These are phyloP conservation scores for Phyllosticta ampelicida DNA, from an alignment of 2,329 filamentous ascomycete genomes.

Conservation along the genomic window DNA sequence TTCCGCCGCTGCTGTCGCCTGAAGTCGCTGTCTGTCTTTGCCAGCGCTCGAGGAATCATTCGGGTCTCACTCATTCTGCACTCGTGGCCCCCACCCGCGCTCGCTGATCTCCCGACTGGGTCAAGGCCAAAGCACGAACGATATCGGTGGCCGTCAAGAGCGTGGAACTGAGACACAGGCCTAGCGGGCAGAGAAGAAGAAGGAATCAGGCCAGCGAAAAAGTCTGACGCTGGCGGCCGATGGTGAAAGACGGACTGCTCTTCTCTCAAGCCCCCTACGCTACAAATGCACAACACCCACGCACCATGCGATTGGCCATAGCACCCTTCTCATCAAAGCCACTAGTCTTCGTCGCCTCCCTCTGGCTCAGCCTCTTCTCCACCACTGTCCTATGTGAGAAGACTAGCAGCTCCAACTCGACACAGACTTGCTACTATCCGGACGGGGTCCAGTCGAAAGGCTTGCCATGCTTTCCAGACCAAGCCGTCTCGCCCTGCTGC, in stretches of 20 bases:
- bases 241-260: neutral
- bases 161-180: neutral
- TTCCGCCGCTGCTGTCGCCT: neutral
- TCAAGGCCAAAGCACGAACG: neutral
- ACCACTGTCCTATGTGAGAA: neutral
- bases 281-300: neutral
- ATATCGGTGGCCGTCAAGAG: neutral
- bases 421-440: conserved; percentile 16
- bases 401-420: conserved; percentile 4
- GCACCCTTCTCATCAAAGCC: neutral
- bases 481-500: conserved; percentile 16
- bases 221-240: neutral
- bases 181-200: neutral
- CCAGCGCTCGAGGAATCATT: neutral
- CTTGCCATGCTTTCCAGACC: conserved; percentile 13
- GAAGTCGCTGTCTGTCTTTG: neutral
- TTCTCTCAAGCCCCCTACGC: neutral
- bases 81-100: neutral
- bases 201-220: neutral
- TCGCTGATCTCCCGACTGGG: neutral
- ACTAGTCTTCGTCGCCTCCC: neutral
- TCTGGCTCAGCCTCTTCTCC: neutral
- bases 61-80: neutral
- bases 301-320: neutral
- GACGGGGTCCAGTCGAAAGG: conserved; percentile 14